Evolutionary conservation across 1,284 basidiomycete species (phyloP), one percentile per base, ranked within the genome.

Genomic region (Sanghuangporus sanghuang): DNA sequence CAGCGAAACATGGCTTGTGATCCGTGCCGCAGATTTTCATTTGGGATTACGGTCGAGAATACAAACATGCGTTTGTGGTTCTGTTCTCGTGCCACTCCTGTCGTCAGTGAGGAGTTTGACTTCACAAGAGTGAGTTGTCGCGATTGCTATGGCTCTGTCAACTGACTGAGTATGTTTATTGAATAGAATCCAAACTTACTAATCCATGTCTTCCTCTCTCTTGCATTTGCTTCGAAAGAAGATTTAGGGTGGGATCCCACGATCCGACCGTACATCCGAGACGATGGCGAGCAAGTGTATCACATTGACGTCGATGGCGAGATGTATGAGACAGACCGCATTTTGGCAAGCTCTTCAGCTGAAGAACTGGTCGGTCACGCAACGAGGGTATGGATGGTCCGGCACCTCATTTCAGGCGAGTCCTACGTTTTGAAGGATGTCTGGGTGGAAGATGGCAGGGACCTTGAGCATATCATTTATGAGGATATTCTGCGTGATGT

Each of bases 31-130:
- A 48, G 67, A 49, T 67, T 65, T 42, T 39, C 44, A 6, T 64
- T 56, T 39, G 64, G 66, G 12, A 49, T 68, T 36, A 65, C 66
- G 16, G 59, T 68, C 11, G 64, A 68, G 23, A 56, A 65, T 14
- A 27, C 11, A 52, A 54, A 4, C n/a, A 52, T 48, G n/a, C 40
- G 40, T n/a, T n/a, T 42, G 7, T 42, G 40, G 40, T 42, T 42
- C 40, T 42, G 40, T n/a, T 42, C 44, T 39, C 36, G 49, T 35
- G 23, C 27, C 27, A 32, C 48, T 18, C 44, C 58, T 3, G 18
- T 55, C 53, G 53, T 35, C 38, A 55, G 53, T 36, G 16, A 21
- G 38, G n/a, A 6, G 2, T 55, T 55, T n/a, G 53, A 55, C 27
- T 55, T 55, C 53, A 55, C n/a, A 23, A 27, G n/a, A 9, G 53